phyloP scores from a whole-genome alignment of 768 basidiomycete species.

The Gloeostereum incarnatum region DNA sequence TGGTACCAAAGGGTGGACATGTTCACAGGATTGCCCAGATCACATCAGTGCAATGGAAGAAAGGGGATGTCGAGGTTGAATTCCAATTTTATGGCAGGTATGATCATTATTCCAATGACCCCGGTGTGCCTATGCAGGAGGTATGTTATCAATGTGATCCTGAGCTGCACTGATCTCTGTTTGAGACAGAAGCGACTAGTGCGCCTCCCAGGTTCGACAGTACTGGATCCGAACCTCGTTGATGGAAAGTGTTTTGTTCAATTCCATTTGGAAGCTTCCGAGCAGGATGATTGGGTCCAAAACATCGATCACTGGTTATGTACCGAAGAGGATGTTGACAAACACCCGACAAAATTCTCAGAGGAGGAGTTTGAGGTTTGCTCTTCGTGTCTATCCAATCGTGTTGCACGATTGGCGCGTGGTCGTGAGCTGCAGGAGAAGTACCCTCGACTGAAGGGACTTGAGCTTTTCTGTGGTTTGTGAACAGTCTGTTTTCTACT shows the following conservation, averaged over 20 bases:
- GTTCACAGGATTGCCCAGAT: constrained; percentile 53
- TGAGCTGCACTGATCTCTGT: background rate
- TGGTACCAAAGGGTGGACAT: constrained; percentile 11
- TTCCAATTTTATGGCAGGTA: constrained; percentile 38
- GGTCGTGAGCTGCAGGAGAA: no score
- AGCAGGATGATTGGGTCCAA: constrained; percentile 17
- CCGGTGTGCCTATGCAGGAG: background rate
- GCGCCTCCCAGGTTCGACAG: constrained; percentile 20
- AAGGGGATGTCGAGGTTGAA: constrained; percentile 15
- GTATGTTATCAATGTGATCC: constrained; percentile 18
- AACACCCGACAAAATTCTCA: no score
- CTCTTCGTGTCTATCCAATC: no score
- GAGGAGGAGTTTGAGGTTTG: no score
- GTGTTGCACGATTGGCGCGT: no score
- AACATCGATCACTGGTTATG: constrained; percentile 6
- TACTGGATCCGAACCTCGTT: constrained; percentile 26
- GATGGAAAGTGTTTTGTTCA: constrained; percentile 51
- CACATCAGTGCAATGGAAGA: constrained; percentile 20
- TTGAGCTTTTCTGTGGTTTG: constrained; percentile 68
- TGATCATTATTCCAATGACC: constrained; percentile 22
- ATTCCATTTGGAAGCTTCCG: constrained; percentile 20
- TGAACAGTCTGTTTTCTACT: no score
- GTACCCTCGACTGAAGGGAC: constrained; percentile 38
- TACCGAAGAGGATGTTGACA: no score
- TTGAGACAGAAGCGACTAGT: constrained; percentile 31